phyloP scores from a whole-genome alignment of 345 rosid genomes.

The Erodium maritimum region DNA sequence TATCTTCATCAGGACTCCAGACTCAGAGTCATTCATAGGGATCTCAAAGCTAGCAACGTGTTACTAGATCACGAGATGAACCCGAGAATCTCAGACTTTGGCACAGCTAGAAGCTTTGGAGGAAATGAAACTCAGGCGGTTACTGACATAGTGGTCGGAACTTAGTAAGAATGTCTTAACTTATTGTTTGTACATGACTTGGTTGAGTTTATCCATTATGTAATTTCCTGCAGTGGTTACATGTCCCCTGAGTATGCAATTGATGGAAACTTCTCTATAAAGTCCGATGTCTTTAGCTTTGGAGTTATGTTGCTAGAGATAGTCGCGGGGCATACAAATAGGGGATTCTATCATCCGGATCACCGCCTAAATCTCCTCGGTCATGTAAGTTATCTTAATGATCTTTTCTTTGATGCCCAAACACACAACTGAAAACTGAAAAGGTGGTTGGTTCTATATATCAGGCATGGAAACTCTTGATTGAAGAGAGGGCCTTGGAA shows the following conservation, averaged over 20 bases:
- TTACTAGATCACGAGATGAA: slow-evolving; percentile 19
- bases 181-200: not conserved
- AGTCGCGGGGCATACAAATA: slow-evolving; percentile 18
- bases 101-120: slow-evolving; percentile 18
- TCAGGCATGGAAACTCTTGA: slow-evolving; percentile 35
- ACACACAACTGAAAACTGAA: not conserved
- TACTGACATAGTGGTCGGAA: slow-evolving; percentile 15
- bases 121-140: slow-evolving; percentile 13
- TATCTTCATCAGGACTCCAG: slow-evolving; percentile 25
- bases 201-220: not conserved
- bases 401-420: not conserved
- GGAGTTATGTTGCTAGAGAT: slow-evolving; percentile 30
- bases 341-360: slow-evolving; percentile 21
- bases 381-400: slow-evolving; percentile 8
- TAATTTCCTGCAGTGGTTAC: slow-evolving; percentile 20
- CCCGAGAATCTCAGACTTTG: slow-evolving; percentile 23
- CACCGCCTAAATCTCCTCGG: slow-evolving; percentile 24
- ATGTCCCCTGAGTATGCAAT: slow-evolving; percentile 41
- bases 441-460: not conserved
- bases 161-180: slow-evolving; percentile 14
- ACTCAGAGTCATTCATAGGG: slow-evolving; percentile 20
- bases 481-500: slow-evolving; percentile 22
- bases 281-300: slow-evolving; percentile 31
- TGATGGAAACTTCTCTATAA: slow-evolving; percentile 25
- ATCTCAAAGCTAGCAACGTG: slow-evolving; percentile 22